Conservation (phyloP, 345 rosid genomes). For the Salix brachista region DNA sequence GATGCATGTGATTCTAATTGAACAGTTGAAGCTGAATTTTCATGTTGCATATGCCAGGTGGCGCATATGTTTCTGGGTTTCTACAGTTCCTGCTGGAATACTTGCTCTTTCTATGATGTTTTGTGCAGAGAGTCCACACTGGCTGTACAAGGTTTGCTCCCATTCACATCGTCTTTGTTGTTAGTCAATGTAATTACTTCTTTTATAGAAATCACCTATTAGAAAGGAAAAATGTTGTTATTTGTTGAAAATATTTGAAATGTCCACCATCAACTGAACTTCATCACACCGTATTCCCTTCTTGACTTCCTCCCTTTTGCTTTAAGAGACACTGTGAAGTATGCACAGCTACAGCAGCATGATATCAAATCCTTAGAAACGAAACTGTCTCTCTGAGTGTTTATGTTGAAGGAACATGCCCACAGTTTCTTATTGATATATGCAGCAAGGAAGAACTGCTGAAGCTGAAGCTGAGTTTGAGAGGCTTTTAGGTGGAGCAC, state of each 20-base stretch:
- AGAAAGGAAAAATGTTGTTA: background rate
- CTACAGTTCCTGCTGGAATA: slow-evolving; percentile 73
- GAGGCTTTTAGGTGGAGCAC: slow-evolving; percentile 76
- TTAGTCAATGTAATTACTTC: background rate
- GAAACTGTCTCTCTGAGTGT: background rate
- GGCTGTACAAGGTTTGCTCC: slow-evolving; percentile 81
- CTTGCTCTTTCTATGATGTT: slow-evolving; percentile 75
- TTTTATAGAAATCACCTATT: background rate
- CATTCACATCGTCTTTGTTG: background rate
- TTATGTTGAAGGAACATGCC: slow-evolving; percentile 7
- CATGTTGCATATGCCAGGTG: slow-evolving; percentile 49
- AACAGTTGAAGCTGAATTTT: no score
- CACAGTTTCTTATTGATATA: slow-evolving; percentile 17
- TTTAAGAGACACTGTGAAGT: background rate
- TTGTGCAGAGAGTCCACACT: slow-evolving; percentile 86
- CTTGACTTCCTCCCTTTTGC: background rate
- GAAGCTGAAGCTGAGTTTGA: slow-evolving; percentile 87
- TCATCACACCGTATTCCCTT: background rate
- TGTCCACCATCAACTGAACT: background rate
- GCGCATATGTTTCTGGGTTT: slow-evolving; percentile 89
- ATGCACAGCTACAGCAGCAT: background rate
- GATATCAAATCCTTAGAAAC: background rate
- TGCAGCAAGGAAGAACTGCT: slow-evolving; percentile 72
- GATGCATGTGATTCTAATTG: background rate
- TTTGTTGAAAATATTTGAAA: no score